These are phyloP conservation scores for thale cress (Arabidopsis thaliana) DNA, from an alignment of 345 rosid species.

Conservation along the genomic window DNA sequence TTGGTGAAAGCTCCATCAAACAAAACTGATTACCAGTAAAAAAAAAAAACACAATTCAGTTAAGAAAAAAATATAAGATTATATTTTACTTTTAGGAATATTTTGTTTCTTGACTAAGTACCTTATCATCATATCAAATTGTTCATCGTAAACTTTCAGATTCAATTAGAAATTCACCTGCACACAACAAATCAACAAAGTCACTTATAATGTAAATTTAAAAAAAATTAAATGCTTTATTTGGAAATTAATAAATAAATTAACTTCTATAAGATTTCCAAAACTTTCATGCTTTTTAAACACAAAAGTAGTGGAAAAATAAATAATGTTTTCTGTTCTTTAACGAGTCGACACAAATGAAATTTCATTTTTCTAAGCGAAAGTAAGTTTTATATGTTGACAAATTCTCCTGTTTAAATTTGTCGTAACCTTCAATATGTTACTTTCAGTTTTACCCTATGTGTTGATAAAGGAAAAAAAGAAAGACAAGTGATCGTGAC, in stretches of 20 bases:
- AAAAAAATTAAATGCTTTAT: too few species aligned
- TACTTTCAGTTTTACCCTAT: neutral
- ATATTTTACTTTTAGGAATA: too few species aligned
- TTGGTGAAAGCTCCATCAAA: constrained; percentile 79
- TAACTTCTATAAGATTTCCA: neutral
- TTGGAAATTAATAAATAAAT: neutral
- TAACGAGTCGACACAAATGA: neutral
- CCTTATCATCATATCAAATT: constrained; percentile 26
- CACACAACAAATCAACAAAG: neutral
- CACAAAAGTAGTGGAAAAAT: neutral
- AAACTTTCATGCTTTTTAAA: neutral
- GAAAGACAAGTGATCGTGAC: constrained; percentile 21
- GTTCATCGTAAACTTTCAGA: neutral
- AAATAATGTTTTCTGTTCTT: neutral
- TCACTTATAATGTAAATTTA: neutral
- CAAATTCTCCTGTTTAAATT: neutral
- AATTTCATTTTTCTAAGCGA: neutral
- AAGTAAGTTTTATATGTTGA: neutral
- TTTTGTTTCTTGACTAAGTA: constrained; percentile 2
- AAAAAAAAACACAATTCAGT: neutral
- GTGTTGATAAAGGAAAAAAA: constrained; percentile 1
- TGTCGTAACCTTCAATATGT: constrained; percentile 24
- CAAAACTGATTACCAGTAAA: constrained; percentile 43
- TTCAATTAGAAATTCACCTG: neutral
- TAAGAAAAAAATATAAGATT: neutral